A percentile compares a stretch with the other conserved stretches of the same genome.
Evolutionary conservation across 306 rosid species (phyloP).

Genomic region (Senna siamea): DNA sequence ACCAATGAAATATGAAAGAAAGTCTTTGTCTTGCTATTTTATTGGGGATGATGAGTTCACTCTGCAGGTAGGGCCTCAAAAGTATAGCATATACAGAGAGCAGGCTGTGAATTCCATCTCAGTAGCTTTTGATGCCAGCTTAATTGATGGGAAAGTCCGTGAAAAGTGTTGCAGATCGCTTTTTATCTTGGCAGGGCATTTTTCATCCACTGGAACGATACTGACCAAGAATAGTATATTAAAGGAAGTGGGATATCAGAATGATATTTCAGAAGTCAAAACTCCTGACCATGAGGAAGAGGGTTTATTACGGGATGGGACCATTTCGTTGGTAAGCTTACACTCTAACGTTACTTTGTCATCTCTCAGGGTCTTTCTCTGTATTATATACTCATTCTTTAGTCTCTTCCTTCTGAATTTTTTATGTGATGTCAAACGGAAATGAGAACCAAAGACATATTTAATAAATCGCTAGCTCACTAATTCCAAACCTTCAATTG

Average conservation of each 20-base stretch:
- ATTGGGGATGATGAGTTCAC: slow-evolving; percentile 27
- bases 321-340: slow-evolving; percentile 49
- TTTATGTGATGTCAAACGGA: not conserved
- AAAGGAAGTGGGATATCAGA: slow-evolving; percentile 35
- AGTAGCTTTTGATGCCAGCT: slow-evolving; percentile 68
- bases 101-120: slow-evolving; percentile 67
- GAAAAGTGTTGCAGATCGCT: slow-evolving; percentile 69
- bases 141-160: slow-evolving; percentile 52
- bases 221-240: slow-evolving; percentile 40
- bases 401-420: not conserved
- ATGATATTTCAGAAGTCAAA: slow-evolving; percentile 35
- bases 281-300: slow-evolving; percentile 44
- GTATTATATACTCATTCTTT: not conserved
- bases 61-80: slow-evolving; percentile 61
- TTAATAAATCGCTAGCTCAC: not conserved
- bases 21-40: not conserved
- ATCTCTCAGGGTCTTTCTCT: slow-evolving; percentile 13
- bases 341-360: slow-evolving; percentile 9
- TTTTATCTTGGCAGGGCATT: slow-evolving; percentile 62
- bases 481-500: not conserved
- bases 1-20: not conserved
- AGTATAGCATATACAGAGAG: slow-evolving; percentile 55
- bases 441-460: not conserved
- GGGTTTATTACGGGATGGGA: slow-evolving; percentile 31
- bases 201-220: slow-evolving; percentile 56